These are phyloP conservation scores for Pestalotiopsis sp. DNA, from an alignment of 2,329 filamentous ascomycete species.

Conservation along the genomic window DNA sequence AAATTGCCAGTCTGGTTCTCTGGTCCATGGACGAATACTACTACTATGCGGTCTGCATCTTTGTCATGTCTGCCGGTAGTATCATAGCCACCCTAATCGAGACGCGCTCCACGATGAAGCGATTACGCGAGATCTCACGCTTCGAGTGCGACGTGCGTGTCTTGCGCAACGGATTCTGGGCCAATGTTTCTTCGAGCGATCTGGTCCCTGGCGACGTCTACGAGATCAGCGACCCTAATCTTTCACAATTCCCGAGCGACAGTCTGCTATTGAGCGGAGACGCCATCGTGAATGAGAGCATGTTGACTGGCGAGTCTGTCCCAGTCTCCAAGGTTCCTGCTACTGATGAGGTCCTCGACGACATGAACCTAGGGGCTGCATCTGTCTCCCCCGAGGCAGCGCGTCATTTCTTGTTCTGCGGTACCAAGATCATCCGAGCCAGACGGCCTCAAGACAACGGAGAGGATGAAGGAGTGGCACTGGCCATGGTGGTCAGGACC, in stretches of 20 bases:
- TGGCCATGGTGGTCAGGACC: conserved; percentile 90
- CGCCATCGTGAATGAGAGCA: conserved; percentile 98
- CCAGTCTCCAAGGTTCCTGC: conserved; percentile 91
- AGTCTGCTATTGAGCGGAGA: conserved; percentile 89
- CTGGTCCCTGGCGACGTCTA: conserved; percentile 95
- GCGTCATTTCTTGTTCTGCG: conserved; percentile 88
- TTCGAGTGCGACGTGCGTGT: conserved; percentile 97
- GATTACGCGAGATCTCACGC: conserved; percentile 84
- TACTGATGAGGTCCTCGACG: conserved; percentile 73
- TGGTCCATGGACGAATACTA: conserved; percentile 98
- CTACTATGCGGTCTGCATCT: conserved; percentile 95
- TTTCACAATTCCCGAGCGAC: conserved; percentile 88
- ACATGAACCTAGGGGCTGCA: conserved; percentile 76
- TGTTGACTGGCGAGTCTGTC: conserved; percentile 96
- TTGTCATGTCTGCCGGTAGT: conserved; percentile 89
- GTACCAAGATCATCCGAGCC: conserved; percentile 92
- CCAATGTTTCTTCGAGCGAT: conserved; percentile 71
- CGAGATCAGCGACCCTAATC: conserved; percentile 89
- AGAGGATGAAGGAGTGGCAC: conserved; percentile 83
- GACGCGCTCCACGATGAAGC: conserved; percentile 87
- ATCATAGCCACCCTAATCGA: conserved; percentile 88
- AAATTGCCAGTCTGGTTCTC: conserved; percentile 87
- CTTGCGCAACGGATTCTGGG: conserved; percentile 83
- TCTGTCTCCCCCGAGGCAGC: conserved; percentile 82
- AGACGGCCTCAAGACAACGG: conserved; percentile 83